These are phyloP conservation scores for Teunomyces gatunensis DNA, from an alignment of 805 yeast genomes.

Conservation along the genomic window DNA sequence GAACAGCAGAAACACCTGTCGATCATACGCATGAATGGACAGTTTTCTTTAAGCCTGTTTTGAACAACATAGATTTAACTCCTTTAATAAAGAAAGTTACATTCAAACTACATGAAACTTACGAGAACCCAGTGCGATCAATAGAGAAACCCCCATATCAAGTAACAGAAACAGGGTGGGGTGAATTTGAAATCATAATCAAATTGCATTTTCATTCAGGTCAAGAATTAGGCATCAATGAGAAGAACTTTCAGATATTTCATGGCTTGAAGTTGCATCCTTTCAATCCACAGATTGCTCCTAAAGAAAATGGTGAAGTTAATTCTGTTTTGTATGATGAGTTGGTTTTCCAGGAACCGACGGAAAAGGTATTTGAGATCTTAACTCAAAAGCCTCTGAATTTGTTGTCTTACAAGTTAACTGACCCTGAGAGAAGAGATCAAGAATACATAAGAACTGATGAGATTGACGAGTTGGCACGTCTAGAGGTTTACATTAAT, in stretches of 20 bases:
- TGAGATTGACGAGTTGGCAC: conserved; percentile 40
- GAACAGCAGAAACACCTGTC: conserved; percentile 58
- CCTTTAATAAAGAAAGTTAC: conserved; percentile 86
- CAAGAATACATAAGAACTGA: conserved; percentile 41
- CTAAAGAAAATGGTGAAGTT: conserved; percentile 41
- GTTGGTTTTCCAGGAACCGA: conserved; percentile 91
- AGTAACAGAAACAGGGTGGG: conserved; percentile 98
- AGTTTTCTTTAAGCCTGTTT: conserved; percentile 77
- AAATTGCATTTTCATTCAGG: conserved; percentile 85
- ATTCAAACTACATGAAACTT: conserved; percentile 93
- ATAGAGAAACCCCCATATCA: conserved; percentile 91
- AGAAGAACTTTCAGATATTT: conserved; percentile 79
- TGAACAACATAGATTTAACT: conserved; percentile 69
- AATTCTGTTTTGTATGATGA: conserved; percentile 71
- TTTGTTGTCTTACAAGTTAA: conserved; percentile 41
- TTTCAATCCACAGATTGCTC: conserved; percentile 48
- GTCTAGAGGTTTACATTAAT: conserved; percentile 37
- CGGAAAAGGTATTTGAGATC: conserved; percentile 79
- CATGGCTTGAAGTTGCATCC: conserved; percentile 94
- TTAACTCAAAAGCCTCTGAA: conserved; percentile 69
- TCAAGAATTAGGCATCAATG: conserved; percentile 59
- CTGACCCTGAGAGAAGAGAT: conserved; percentile 34
- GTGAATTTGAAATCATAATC: conserved; percentile 91
- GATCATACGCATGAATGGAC: conserved; percentile 98
- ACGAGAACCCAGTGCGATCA: conserved; percentile 79